phyloP scores from a whole-genome alignment of 2,329 filamentous ascomycete species.

The Pseudocercospora cruenta region DNA sequence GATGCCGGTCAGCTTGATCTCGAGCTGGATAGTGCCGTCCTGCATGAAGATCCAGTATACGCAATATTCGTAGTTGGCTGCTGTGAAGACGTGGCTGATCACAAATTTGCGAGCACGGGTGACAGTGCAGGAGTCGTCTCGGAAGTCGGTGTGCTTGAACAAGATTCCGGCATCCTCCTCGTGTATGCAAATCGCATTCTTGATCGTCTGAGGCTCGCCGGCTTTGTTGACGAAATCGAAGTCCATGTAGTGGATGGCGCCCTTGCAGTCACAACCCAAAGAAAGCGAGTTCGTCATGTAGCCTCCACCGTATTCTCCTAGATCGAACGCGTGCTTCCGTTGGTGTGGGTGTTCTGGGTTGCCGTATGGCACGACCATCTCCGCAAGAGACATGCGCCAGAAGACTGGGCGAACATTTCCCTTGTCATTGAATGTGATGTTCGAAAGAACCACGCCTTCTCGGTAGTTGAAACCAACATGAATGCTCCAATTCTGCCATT shows the following conservation, averaged over 20 bases:
- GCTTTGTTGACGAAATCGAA: slow-evolving; percentile 76
- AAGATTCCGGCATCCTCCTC: slow-evolving; percentile 90
- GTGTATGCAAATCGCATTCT: slow-evolving; percentile 94
- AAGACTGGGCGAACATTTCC: slow-evolving; percentile 76
- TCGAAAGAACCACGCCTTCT: slow-evolving; percentile 86
- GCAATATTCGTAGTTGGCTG: slow-evolving; percentile 94
- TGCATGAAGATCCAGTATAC: slow-evolving; percentile 88
- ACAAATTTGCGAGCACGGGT: slow-evolving; percentile 85
- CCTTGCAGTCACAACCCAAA: slow-evolving; percentile 84
- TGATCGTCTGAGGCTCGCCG: slow-evolving; percentile 77
- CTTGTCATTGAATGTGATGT: slow-evolving; percentile 88
- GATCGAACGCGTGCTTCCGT: slow-evolving; percentile 76
- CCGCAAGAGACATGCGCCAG: slow-evolving; percentile 83
- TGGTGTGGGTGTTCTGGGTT: slow-evolving; percentile 81
- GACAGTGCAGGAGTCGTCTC: slow-evolving; percentile 83
- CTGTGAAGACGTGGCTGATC: slow-evolving; percentile 90
- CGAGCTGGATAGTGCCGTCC: slow-evolving; percentile 87
- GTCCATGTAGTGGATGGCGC: slow-evolving; percentile 88
- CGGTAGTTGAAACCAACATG: slow-evolving; percentile 95
- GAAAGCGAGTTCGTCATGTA: slow-evolving; percentile 81
- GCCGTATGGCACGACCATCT: slow-evolving; percentile 93
- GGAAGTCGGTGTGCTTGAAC: slow-evolving; percentile 87
- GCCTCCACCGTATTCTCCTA: slow-evolving; percentile 79
- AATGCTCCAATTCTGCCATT: slow-evolving; percentile 93
- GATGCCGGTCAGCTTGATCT: slow-evolving; percentile 88